These are phyloP conservation scores for Penicillium odoratum DNA, from an alignment of 495 filamentous ascomycete species.

Conservation along the genomic window DNA sequence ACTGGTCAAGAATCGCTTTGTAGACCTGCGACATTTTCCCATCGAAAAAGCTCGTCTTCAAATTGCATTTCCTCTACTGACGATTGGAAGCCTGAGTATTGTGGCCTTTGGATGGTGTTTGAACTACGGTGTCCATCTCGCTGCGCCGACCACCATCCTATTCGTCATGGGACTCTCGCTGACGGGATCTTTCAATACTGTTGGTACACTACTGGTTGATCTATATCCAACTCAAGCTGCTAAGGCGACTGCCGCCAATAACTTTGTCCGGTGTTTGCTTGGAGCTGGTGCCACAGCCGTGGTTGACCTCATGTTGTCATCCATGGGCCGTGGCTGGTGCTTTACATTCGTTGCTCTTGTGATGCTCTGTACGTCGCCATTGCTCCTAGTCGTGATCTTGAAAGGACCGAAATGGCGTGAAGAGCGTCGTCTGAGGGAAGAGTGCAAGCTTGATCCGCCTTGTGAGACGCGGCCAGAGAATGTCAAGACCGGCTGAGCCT, in stretches of 20 bases:
- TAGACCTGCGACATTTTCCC: conserved; percentile 58
- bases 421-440: conserved; percentile 32
- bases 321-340: conserved; percentile 67
- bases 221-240: conserved; percentile 60
- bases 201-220: conserved; percentile 64
- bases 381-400: conserved; percentile 46
- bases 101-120: conserved; percentile 43
- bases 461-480: conserved; percentile 7
- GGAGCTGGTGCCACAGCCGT: conserved; percentile 66
- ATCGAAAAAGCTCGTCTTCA: conserved; percentile 64
- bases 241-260: conserved; percentile 69
- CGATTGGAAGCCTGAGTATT: conserved; percentile 36
- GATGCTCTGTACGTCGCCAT: conserved; percentile 53
- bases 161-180: conserved; percentile 60
- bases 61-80: conserved; percentile 44
- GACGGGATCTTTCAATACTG: conserved; percentile 57
- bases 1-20: conserved; percentile 50
- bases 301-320: conserved; percentile 64
- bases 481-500: background rate
- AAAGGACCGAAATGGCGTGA: conserved; percentile 53
- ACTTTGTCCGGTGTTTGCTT: conserved; percentile 65
- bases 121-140: conserved; percentile 37
- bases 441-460: conserved; percentile 10
- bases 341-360: conserved; percentile 64
- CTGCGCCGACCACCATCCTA: conserved; percentile 52